Percentiles rank a stretch among this genome's conserved stretches.
phyloP scores from a whole-genome alignment of 2,329 filamentous ascomycete species.

The Aspergillus proliferans region DNA sequence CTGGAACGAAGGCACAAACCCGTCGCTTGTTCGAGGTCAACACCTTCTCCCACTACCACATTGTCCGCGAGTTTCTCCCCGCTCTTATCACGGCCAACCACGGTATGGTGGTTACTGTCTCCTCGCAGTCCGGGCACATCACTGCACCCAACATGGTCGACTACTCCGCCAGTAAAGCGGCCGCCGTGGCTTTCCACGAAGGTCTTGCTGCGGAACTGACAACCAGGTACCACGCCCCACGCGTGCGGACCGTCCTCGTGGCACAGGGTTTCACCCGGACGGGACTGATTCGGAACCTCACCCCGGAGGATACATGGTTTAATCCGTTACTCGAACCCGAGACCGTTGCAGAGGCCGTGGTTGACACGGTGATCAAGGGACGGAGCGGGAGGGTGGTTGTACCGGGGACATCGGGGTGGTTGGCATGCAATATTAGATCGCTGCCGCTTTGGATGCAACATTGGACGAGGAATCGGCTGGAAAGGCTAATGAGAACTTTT shows the following conservation, averaged over 20 bases:
- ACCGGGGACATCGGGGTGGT: slow-evolving; percentile 45
- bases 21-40: slow-evolving; percentile 66
- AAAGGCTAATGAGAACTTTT: slow-evolving; percentile 20
- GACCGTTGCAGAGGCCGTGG: slow-evolving; percentile 59
- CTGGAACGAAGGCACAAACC: slow-evolving; percentile 52
- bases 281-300: slow-evolving; percentile 53
- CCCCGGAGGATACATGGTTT: slow-evolving; percentile 47
- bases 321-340: slow-evolving; percentile 52
- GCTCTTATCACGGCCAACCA: slow-evolving; percentile 58
- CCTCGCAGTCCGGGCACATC: slow-evolving; percentile 57
- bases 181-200: slow-evolving; percentile 62
- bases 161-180: slow-evolving; percentile 62
- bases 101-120: slow-evolving; percentile 67
- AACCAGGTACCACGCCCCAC: slow-evolving; percentile 56
- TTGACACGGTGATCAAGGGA: slow-evolving; percentile 54
- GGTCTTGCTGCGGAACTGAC: slow-evolving; percentile 54
- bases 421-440: slow-evolving; percentile 38
- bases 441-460: slow-evolving; percentile 61
- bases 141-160: slow-evolving; percentile 60
- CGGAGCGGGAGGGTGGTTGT: slow-evolving; percentile 52
- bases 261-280: slow-evolving; percentile 60
- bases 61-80: slow-evolving; percentile 62
- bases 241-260: slow-evolving; percentile 58
- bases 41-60: slow-evolving; percentile 60
- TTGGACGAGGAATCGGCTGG: slow-evolving; percentile 39